A percentile compares a stretch with the other conserved stretches of the same genome.
These are phyloP conservation scores for Podospora comata DNA, from an alignment of 495 filamentous ascomycete genomes.

Conservation along the genomic window DNA sequence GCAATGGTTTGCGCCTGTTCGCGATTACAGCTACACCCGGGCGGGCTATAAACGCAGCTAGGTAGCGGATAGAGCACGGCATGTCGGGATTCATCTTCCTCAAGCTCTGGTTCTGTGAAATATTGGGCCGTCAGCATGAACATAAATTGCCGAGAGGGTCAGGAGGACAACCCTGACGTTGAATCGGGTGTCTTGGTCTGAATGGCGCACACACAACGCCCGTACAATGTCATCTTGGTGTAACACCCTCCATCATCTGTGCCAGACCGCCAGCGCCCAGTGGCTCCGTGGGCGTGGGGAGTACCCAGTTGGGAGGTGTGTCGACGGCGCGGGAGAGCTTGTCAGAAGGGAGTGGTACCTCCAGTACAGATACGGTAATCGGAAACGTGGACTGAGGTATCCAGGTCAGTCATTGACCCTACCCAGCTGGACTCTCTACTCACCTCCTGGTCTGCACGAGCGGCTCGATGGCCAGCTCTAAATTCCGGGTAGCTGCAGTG, in stretches of 20 bases:
- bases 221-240: slow-evolving; percentile 10
- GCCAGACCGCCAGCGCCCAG: neutral
- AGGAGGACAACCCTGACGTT: slow-evolving; percentile 5
- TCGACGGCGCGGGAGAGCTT: neutral
- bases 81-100: neutral
- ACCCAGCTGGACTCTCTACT: neutral
- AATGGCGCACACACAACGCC: slow-evolving; percentile 1
- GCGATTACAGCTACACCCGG: neutral
- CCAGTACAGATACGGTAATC: neutral
- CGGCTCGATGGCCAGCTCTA: slow-evolving; percentile 6
- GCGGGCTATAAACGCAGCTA: neutral
- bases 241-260: neutral
- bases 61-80: neutral
- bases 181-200: neutral
- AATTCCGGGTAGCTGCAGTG: slow-evolving; percentile 12
- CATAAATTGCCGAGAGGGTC: slow-evolving; percentile 10
- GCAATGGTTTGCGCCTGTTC: neutral
- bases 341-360: neutral
- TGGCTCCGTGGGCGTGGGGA: neutral
- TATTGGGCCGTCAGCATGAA: slow-evolving; percentile 8
- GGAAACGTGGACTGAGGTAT: neutral
- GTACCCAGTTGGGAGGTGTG: neutral
- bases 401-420: neutral
- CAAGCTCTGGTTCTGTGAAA: neutral
- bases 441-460: neutral